These are phyloP conservation scores for Quillaja saponaria DNA, from an alignment of 306 rosid genomes.

Conservation along the genomic window DNA sequence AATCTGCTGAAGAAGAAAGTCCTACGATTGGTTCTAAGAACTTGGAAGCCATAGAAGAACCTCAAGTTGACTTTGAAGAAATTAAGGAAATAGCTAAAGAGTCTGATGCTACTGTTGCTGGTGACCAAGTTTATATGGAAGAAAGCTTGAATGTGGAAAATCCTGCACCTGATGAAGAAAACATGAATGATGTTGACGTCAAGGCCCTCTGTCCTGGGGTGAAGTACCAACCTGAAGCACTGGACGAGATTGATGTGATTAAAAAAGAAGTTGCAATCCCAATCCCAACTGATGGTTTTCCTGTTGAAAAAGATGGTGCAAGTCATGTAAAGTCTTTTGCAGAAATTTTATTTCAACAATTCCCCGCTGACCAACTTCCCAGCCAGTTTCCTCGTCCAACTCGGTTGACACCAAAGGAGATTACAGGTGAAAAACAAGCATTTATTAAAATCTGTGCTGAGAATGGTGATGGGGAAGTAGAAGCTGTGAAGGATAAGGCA, in stretches of 20 bases:
- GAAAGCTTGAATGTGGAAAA: no score
- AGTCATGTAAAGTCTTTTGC: not conserved
- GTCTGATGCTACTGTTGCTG: no score
- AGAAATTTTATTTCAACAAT: constrained; percentile 21
- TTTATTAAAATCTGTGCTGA: constrained; percentile 5
- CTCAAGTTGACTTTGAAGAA: not conserved
- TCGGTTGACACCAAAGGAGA: constrained; percentile 16
- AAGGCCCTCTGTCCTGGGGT: no score
- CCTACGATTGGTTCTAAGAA: not conserved
- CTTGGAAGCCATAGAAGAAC: not conserved
- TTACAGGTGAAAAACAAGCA: constrained; percentile 20
- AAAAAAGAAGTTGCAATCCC: no score
- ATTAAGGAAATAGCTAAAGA: not conserved
- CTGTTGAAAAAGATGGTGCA: not conserved
- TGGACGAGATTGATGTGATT: no score
- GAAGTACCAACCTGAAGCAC: no score
- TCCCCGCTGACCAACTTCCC: constrained; percentile 23
- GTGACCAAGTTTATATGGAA: not conserved
- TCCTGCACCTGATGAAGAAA: not conserved
- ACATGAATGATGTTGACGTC: no score
- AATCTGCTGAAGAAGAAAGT: not conserved
- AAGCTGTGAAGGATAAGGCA: constrained; percentile 28
- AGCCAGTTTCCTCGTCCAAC: constrained; percentile 51
- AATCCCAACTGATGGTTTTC: no score
- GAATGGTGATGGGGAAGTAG: not conserved